phyloP scores from a whole-genome alignment of 2,329 filamentous ascomycete species.

The Penicillium sp. region DNA sequence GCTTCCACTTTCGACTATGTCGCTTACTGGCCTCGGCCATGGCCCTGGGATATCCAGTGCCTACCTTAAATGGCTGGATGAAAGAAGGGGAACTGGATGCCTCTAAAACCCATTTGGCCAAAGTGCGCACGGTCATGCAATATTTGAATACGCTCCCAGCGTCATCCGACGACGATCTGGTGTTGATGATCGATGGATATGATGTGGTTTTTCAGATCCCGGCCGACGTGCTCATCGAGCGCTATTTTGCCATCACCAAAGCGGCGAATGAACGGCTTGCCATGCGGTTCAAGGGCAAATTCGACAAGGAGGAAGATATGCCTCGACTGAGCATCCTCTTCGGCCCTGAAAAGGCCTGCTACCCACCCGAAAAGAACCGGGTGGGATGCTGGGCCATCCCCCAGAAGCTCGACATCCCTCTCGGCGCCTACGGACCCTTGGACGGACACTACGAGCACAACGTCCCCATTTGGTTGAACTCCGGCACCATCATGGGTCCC shows the following conservation, averaged over 20 bases:
- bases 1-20: constrained; percentile 10
- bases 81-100: constrained; percentile 12
- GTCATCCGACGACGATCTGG: constrained; percentile 10
- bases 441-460: constrained; percentile 8
- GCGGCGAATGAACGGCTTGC: constrained; percentile 7
- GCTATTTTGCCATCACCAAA: constrained; percentile 10
- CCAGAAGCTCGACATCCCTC: constrained; percentile 8
- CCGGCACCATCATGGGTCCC: constrained; percentile 12
- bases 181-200: constrained; percentile 13
- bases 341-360: constrained; percentile 13
- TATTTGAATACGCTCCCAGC: constrained; percentile 8
- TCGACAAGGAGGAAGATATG: constrained; percentile 1
- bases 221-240: constrained; percentile 11
- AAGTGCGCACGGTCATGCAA: constrained; percentile 12
- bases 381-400: constrained; percentile 12
- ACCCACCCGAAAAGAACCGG: constrained; percentile 6
- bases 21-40: constrained; percentile 8
- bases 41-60: constrained; percentile 9
- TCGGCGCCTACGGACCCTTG: constrained; percentile 8
- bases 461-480: constrained; percentile 11
- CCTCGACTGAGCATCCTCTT: constrained; percentile 12
- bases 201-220: constrained; percentile 13
- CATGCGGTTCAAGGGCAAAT: constrained; percentile 4
- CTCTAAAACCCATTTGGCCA: constrained; percentile 10
- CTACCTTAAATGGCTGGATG: constrained; percentile 13